phyloP scores from a whole-genome alignment of 1,284 basidiomycete genomes.

The Kalmanozyma brasiliensis region DNA sequence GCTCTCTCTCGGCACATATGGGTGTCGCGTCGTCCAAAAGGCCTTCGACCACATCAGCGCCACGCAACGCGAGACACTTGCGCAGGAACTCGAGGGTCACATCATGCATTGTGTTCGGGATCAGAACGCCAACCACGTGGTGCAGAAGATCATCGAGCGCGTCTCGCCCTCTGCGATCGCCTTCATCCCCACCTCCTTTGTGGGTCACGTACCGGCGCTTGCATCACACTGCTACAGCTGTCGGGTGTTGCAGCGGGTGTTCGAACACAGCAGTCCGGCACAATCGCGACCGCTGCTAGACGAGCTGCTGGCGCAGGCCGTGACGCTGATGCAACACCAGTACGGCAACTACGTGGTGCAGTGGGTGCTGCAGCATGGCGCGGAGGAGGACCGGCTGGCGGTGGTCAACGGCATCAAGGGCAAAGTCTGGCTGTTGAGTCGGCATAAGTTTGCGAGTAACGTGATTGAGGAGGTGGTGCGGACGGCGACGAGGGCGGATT shows the following conservation, averaged over 20 bases:
- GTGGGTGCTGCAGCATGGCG: conserved; percentile 86
- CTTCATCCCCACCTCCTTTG: conserved; percentile 79
- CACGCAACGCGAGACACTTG: conserved; percentile 42
- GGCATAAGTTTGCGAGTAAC: conserved; percentile 95
- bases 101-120: conserved; percentile 90
- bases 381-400: conserved; percentile 75
- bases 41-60: conserved; percentile 72
- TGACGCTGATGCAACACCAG: conserved; percentile 68
- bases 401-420: conserved; percentile 81
- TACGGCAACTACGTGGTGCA: conserved; percentile 89
- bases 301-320: conserved; percentile 80
- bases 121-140: conserved; percentile 93
- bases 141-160: conserved; percentile 68
- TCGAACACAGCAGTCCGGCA: conserved; percentile 74
- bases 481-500: conserved; percentile 75
- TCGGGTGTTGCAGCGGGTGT: conserved; percentile 90
- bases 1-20: conserved; percentile 92
- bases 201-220: conserved; percentile 83
- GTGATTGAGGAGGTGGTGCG: conserved; percentile 92
- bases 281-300: conserved; percentile 82
- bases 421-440: conserved; percentile 75
- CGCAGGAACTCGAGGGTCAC: conserved; percentile 79
- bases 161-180: conserved; percentile 78
- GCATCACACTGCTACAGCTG: conserved; percentile 94
- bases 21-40: conserved; percentile 75